Conservation (phyloP, 1,284 basidiomycete genomes). For the Trametes sp. region DNA sequence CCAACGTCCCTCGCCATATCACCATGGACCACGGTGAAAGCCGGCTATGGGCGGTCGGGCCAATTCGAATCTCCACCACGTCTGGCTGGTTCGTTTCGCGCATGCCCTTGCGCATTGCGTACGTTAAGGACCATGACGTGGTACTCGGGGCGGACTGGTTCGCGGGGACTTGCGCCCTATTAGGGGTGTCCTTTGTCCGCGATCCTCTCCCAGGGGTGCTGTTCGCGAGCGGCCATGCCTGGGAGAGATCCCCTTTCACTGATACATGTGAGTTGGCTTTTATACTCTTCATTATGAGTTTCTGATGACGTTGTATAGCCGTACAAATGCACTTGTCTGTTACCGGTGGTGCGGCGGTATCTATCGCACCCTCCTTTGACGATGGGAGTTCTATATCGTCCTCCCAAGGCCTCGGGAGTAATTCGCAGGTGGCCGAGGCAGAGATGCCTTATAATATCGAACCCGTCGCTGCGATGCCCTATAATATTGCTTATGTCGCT, state of each 20-base stretch:
- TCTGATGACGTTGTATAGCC: not conserved
- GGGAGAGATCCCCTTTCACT: not conserved
- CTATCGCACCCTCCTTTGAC: not conserved
- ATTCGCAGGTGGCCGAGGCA: not conserved
- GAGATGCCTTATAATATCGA: too few species aligned
- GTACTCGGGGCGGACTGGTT: not conserved
- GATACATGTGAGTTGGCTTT: not conserved
- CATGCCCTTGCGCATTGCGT: not conserved
- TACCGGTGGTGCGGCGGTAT: not conserved
- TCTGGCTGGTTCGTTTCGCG: not conserved
- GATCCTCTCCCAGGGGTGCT: not conserved
- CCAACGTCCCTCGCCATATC: not conserved
- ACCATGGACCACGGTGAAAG: not conserved
- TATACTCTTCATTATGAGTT: too few species aligned
- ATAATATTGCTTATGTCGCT: not conserved
- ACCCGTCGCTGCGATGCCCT: not conserved
- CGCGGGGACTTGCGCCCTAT: not conserved
- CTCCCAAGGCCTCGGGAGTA: not conserved
- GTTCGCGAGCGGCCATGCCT: not conserved
- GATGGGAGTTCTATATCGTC: not conserved
- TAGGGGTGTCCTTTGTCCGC: not conserved
- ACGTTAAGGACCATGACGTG: not conserved
- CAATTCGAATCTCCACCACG: not conserved
- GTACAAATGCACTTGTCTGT: not conserved
- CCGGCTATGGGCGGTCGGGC: not conserved